Evolutionary conservation across 352 stramenopile species (phyloP).

Genomic region (Pseudoperonospora humuli): DNA sequence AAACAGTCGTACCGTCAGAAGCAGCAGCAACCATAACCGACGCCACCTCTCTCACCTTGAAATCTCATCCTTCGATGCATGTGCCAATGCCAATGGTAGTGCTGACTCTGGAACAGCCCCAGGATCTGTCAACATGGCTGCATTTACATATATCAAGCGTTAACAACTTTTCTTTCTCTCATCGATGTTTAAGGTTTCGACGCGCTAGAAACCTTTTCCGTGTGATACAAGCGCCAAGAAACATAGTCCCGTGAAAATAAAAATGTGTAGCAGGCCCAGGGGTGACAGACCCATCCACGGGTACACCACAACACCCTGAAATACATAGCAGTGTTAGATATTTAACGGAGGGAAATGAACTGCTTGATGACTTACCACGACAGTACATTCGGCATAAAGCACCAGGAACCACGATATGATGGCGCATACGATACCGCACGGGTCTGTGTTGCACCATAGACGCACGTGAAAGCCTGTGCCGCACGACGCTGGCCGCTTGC

Average conservation of each 20-base stretch:
- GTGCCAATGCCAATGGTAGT: slow-evolving; percentile 68
- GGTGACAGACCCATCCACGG: slow-evolving; percentile 84
- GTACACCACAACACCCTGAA: slow-evolving; percentile 80
- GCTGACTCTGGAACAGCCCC: slow-evolving; percentile 94
- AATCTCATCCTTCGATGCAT: slow-evolving; percentile 73
- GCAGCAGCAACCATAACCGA: not conserved
- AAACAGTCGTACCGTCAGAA: slow-evolving; percentile 6
- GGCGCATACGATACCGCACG: slow-evolving; percentile 87
- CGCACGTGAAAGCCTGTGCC: slow-evolving; percentile 77
- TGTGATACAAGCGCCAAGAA: slow-evolving; percentile 91
- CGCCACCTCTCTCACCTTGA: slow-evolving; percentile 26
- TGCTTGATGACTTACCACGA: slow-evolving; percentile 48
- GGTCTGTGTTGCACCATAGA: slow-evolving; percentile 88
- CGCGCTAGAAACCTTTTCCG: slow-evolving; percentile 71
- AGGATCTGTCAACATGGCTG: slow-evolving; percentile 97
- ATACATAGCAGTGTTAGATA: slow-evolving; percentile 6
- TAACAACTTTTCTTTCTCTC: not conserved
- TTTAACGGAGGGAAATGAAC: not conserved
- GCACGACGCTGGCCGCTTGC: slow-evolving; percentile 40
- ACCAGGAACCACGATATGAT: slow-evolving; percentile 87
- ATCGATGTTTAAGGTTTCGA: slow-evolving; percentile 1
- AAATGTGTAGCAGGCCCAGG: slow-evolving; percentile 60
- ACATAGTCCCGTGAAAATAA: slow-evolving; percentile 51
- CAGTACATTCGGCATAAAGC: slow-evolving; percentile 86
- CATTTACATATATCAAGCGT: slow-evolving; percentile 1